Percentiles rank a stretch among this genome's conserved stretches.
Evolutionary conservation across 331 rosid species (phyloP).

Genomic region (Pyrus hybrid): DNA sequence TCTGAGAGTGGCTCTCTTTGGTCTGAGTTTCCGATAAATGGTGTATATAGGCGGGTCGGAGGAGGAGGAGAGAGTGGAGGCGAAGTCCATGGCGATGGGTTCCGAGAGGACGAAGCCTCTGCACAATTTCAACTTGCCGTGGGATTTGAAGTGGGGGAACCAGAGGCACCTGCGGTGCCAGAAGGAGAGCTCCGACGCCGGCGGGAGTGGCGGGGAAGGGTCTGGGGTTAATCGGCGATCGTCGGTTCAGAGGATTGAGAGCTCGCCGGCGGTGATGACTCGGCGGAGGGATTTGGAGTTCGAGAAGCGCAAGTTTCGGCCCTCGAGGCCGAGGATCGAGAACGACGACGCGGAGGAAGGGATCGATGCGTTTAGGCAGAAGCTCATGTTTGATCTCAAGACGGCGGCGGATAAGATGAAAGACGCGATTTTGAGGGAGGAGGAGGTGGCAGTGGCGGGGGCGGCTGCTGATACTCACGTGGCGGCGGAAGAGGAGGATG

Average conservation of each 20-base stretch:
- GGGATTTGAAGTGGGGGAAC: conserved; percentile 76
- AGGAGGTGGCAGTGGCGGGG: conserved; percentile 7
- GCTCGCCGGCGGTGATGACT: conserved; percentile 6
- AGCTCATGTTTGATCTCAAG: conserved; percentile 60
- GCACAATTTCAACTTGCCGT: conserved; percentile 84
- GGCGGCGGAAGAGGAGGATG: conserved; percentile 8
- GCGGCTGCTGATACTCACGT: neutral
- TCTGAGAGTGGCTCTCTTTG: conserved; percentile 7
- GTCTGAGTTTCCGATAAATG: conserved; percentile 27
- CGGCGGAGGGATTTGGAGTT: conserved; percentile 28
- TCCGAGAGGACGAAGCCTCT: conserved; percentile 73
- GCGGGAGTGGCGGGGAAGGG: neutral
- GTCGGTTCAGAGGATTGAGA: conserved; percentile 22
- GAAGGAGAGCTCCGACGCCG: conserved; percentile 32
- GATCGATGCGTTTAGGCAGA: conserved; percentile 70
- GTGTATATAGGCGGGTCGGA: conserved; percentile 37
- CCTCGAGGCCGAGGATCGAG: conserved; percentile 26
- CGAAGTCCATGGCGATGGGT: conserved; percentile 54
- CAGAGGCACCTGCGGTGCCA: conserved; percentile 69
- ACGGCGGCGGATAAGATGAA: conserved; percentile 55
- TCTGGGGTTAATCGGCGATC: conserved; percentile 32
- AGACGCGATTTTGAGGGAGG: conserved; percentile 49
- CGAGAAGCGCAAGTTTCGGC: conserved; percentile 29
- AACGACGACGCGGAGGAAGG: conserved; percentile 43
- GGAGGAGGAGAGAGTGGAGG: conserved; percentile 16